These are phyloP conservation scores for Populus deltoides DNA, from an alignment of 345 rosid species.

Conservation along the genomic window DNA sequence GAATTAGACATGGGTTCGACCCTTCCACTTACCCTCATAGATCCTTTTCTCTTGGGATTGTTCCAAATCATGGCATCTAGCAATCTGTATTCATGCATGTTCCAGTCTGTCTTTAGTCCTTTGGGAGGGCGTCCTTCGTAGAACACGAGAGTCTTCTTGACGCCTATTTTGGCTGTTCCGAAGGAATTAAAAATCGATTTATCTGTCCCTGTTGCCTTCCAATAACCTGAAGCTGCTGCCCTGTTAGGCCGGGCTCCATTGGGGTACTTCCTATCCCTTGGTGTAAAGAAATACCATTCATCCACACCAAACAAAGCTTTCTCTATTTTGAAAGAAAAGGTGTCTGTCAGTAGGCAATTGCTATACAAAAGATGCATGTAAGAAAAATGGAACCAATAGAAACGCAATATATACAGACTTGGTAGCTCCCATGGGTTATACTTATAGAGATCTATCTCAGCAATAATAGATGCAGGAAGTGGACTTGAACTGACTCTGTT, in stretches of 20 bases:
- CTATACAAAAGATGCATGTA: not conserved
- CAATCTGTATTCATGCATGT: constrained; percentile 34
- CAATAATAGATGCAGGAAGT: constrained; percentile 47
- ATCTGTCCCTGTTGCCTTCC: constrained; percentile 30
- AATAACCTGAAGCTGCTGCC: constrained; percentile 29
- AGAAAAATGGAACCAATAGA: not conserved
- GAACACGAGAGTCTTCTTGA: constrained; percentile 34
- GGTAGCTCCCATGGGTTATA: constrained; percentile 55
- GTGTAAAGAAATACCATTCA: constrained; percentile 39
- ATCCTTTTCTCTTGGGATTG: constrained; percentile 9
- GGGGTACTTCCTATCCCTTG: constrained; percentile 38
- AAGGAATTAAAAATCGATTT: constrained; percentile 10
- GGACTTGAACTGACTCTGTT: constrained; percentile 37
- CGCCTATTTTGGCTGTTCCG: constrained; percentile 11
- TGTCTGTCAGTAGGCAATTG: not conserved
- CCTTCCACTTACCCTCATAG: constrained; percentile 21
- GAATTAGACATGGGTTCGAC: not conserved
- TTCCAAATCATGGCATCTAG: not conserved
- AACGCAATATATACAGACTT: constrained; percentile 22
- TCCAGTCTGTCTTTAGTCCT: constrained; percentile 35
- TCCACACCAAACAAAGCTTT: constrained; percentile 31
- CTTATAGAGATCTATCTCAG: constrained; percentile 49
- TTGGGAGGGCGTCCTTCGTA: constrained; percentile 30
- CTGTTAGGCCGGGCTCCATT: constrained; percentile 38
- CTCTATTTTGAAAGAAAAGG: not conserved